Evolutionary conservation across 2,329 filamentous ascomycete genomes (phyloP), one percentile per base, ranked within the genome.

Genomic region (Chrysosporium queenslandicum): DNA sequence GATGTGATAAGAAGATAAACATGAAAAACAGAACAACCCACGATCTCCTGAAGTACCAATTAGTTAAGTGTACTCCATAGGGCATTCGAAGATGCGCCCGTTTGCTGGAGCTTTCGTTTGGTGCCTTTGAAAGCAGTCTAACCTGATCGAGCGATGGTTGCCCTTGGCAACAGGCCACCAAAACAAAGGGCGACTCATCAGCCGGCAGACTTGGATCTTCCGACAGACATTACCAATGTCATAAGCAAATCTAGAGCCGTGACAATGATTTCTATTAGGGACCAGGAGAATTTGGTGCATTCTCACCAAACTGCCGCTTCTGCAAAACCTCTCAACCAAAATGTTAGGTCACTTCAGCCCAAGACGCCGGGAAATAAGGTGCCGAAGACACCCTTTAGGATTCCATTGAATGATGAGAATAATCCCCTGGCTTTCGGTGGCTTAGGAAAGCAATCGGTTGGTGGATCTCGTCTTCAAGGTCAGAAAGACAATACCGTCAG

Each of bases 281-380:
- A 95, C 69, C 88, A 95, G 72, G 90, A 96, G 70, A 96, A 96
- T 70, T 72, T 87, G 67, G 79, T 87, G 62, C 82, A 87, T 66
- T 79, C 77, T 59, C 85, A 85, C 66, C 87, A 89, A 65, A 78
- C 82, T 55, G 79, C 76, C 46, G 82, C 82, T 21, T 79, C 82
- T 12, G 76, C 80, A 14, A 95, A 94, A 69, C 82, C 81, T 46
- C 71, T 84, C 59, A 83, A 83, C 64, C 84, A 88, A 59, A 74
- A 77, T 63, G 66, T 71, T 54, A 81, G 76, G 71, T 76, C 73
- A 53, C 69, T 83, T 49, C 74, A 76, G 54, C 81, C 86, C 52
- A 94, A 91, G 71, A 95, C 89, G 25, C 89, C 89, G 0, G 85
- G 82, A 52, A 77, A 80, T 54, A 81, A 82, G 64, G 83, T 77